phyloP scores from a whole-genome alignment of 306 rosid genomes.

The Vigna hirtella region DNA sequence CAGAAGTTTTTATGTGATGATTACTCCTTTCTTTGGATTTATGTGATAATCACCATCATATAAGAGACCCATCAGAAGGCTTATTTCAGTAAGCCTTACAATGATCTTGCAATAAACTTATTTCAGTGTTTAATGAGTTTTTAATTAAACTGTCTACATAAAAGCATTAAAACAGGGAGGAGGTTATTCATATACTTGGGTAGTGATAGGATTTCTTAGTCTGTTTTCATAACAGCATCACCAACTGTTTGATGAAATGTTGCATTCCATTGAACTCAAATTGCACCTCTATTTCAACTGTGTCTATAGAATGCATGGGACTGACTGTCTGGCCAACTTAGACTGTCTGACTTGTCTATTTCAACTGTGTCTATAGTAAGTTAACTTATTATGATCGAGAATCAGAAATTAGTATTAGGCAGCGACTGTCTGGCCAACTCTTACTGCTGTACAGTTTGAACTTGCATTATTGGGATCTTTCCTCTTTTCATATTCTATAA shows the following conservation, averaged over 20 bases:
- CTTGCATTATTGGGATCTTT: slow-evolving; percentile 44
- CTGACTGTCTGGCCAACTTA: no score
- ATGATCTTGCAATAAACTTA: no score
- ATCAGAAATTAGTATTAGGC: slow-evolving; percentile 33
- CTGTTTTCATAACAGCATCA: not conserved
- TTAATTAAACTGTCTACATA: no score
- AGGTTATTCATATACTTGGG: no score
- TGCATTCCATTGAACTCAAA: not conserved
- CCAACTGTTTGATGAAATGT: slow-evolving; percentile 2
- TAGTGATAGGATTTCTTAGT: no score
- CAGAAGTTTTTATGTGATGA: no score
- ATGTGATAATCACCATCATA: no score
- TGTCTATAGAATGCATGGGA: not conserved
- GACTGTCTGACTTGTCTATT: not conserved
- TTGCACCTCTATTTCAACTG: not conserved
- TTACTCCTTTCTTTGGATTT: no score
- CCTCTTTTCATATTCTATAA: slow-evolving; percentile 41
- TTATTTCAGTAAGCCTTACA: no score
- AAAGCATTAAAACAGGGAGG: no score
- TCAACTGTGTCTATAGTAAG: not conserved
- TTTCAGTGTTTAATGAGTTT: no score
- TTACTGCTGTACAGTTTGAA: slow-evolving; percentile 50
- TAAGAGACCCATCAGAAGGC: no score
- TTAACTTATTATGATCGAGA: slow-evolving; percentile 47
- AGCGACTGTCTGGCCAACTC: slow-evolving; percentile 35